Conservation (phyloP, 345 rosid genomes). For the Garcia nutans region DNA sequence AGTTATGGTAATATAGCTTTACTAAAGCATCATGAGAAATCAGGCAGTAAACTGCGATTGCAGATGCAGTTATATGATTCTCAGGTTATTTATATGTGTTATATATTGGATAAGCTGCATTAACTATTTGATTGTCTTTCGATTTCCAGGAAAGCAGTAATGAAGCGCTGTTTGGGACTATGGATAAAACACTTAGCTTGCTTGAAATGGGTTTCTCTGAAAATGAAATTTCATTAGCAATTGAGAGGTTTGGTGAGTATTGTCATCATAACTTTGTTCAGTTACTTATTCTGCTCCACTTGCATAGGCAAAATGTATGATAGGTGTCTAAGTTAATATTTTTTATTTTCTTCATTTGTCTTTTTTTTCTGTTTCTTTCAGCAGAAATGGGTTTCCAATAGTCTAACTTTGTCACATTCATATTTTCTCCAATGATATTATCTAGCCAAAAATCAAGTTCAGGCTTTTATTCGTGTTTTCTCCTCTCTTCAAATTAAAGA, state of each 20-base stretch:
- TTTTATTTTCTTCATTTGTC: background rate
- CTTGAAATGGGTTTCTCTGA: slow-evolving; percentile 95
- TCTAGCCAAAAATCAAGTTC: background rate
- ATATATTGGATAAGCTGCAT: background rate
- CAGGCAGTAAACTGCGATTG: background rate
- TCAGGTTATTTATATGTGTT: background rate
- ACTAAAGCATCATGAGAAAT: too few relatives aligned
- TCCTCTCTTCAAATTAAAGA: background rate
- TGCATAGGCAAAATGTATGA: background rate
- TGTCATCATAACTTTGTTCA: slow-evolving; percentile 7
- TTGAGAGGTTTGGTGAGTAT: slow-evolving; percentile 76
- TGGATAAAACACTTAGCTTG: slow-evolving; percentile 79
- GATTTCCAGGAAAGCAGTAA: slow-evolving; percentile 47
- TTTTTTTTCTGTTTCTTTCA: background rate
- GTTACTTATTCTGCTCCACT: slow-evolving; percentile 10
- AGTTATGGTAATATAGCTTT: too few relatives aligned
- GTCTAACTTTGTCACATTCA: background rate
- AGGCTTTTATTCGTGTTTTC: background rate
- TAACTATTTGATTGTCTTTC: slow-evolving; percentile 21
- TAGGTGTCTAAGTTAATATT: background rate
- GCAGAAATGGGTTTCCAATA: background rate
- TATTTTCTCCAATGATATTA: background rate
- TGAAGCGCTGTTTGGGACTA: slow-evolving; percentile 68
- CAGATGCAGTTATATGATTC: background rate
- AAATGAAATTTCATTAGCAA: slow-evolving; percentile 74